Base-by-base conservation (phyloP, 2,329 filamentous ascomycete genomes). In the Lasiodiplodia theobromae region DNA sequence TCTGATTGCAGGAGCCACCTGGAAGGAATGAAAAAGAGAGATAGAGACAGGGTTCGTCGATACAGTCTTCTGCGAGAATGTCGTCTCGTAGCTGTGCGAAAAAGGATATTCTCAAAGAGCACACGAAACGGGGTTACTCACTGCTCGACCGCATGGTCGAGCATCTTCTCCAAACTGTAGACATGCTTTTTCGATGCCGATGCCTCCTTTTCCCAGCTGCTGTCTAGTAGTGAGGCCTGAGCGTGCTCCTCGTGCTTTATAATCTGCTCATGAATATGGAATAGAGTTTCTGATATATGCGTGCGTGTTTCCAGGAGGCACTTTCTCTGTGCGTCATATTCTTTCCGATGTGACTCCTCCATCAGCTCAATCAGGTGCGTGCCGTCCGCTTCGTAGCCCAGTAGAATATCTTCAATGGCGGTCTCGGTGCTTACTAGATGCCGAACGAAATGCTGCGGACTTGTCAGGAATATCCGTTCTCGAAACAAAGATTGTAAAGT, bases 371-470 rank as follows among this genome's bases (percentile, higher is more conserved):
- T 72, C 23, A 86, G 71, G n/a, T 74, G 76, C 69, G 80, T 70
- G 53, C 82, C 83, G 62, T 83, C 81, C 37, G 77, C 73, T 44
- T 76, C 77, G 71, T 83, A 87, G 28, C 78, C 79, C 8, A 80
- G 76, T 4, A 85, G 72, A 31, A 85, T 80, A 34, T 82, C 77
- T 4, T 73, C 74, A 31, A 85, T 77, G 1, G 80, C 81, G 4
- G 77, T 78, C 71, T 85, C 84, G 54, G 82, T 79, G n/a, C 82
- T 78, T 10, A 84, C 77, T 21, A 87, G 78, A 67, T 85, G 80
- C 1, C 74, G 79, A 10, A 82, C 72, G 11, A 87, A 77, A 21
- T 77, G 77, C 76, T 85, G n/a, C 21, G 14, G 18, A 18, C 7
- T 44, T 56, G 38, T 66, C 16, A 66, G 37, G 16, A 8, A n/a